A percentile compares a stretch with the other conserved stretches of the same genome.
Evolutionary conservation across 805 yeast genomes (phyloP).

Genomic region (Torulaspora quercuum): DNA sequence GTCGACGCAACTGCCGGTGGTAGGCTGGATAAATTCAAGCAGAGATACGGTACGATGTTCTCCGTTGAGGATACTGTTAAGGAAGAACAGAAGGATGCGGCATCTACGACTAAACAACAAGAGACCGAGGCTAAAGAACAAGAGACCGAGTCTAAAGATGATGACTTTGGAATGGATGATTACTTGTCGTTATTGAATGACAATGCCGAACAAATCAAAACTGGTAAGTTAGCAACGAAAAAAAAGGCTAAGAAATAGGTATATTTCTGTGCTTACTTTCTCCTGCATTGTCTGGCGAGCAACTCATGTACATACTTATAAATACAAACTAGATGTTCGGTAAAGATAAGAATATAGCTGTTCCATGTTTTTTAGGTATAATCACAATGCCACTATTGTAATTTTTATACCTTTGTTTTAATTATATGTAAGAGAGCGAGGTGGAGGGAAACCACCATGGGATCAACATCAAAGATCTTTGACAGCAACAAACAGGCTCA

Average conservation of each 20-base stretch:
- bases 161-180: slow-evolving; percentile 33
- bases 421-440: background rate
- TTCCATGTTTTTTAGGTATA: too few relatives aligned
- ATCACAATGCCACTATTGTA: background rate
- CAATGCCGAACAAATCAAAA: slow-evolving; percentile 31
- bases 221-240: slow-evolving; percentile 34
- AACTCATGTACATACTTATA: slow-evolving; percentile 10
- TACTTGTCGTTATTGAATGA: slow-evolving; percentile 34
- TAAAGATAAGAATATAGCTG: too few relatives aligned
- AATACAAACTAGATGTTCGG: too few relatives aligned
- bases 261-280: too few relatives aligned
- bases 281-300: too few relatives aligned
- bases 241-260: slow-evolving; percentile 29
- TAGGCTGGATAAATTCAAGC: slow-evolving; percentile 68
- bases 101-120: slow-evolving; percentile 2
- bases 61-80: slow-evolving; percentile 35
- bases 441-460: too few relatives aligned
- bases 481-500: background rate
- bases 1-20: slow-evolving; percentile 84
- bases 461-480: too few relatives aligned
- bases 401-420: background rate
- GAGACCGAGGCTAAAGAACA: slow-evolving; percentile 10
- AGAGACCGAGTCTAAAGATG: slow-evolving; percentile 8
- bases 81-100: slow-evolving; percentile 13
- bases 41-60: slow-evolving; percentile 53